phyloP scores from a whole-genome alignment of 2,329 filamentous ascomycete genomes.

The Alternaria panax region DNA sequence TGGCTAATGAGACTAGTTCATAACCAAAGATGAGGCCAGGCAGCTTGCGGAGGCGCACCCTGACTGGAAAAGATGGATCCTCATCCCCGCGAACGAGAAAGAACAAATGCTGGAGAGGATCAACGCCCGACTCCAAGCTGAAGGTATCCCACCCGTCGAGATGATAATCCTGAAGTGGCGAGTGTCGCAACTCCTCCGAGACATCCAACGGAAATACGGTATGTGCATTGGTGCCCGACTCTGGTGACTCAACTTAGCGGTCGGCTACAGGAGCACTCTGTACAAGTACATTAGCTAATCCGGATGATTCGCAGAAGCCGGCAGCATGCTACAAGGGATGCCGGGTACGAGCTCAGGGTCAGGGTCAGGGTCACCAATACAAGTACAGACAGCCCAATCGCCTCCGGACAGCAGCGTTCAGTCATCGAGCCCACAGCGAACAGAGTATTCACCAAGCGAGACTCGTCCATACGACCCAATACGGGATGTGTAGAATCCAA shows the following conservation, averaged over 20 bases:
- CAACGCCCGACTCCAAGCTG: conserved; percentile 43
- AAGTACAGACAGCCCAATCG: conserved; percentile 35
- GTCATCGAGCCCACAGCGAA: conserved; percentile 40
- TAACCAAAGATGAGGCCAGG: conserved; percentile 49
- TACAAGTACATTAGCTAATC: conserved; percentile 41
- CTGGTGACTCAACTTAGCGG: conserved; percentile 27
- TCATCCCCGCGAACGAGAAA: conserved; percentile 49
- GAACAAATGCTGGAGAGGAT: conserved; percentile 46
- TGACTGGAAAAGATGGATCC: conserved; percentile 49
- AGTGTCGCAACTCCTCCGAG: conserved; percentile 46
- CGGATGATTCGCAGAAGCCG: conserved; percentile 44
- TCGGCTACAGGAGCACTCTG: conserved; percentile 24
- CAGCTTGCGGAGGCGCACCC: conserved; percentile 47
- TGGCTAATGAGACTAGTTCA: conserved; percentile 44
- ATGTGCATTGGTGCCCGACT: conserved; percentile 34
- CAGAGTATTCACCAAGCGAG: conserved; percentile 45
- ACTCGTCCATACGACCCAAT: conserved; percentile 48
- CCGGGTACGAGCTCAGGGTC: conserved; percentile 30
- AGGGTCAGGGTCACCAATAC: conserved; percentile 34
- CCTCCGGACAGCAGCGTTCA: conserved; percentile 39
- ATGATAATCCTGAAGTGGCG: conserved; percentile 51
- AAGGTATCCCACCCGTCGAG: conserved; percentile 47
- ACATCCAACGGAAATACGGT: conserved; percentile 49
- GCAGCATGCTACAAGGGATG: conserved; percentile 47
- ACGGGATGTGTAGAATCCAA: conserved; percentile 42